Conservation (phyloP, 208 protist species). For the Wallacemonas collosoma region DNA sequence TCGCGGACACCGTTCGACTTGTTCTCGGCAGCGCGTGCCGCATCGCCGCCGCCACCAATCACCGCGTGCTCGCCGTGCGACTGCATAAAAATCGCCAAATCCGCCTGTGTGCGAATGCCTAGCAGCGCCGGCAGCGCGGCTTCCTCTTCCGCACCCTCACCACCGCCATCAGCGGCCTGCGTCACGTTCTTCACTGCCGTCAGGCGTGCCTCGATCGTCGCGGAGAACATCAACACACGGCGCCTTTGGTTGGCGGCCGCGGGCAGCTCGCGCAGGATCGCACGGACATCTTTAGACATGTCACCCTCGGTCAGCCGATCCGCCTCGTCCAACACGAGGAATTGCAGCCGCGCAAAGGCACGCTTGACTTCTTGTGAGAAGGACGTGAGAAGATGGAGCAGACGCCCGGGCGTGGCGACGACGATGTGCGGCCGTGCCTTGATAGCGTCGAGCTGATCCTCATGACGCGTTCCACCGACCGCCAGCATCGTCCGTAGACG, state of each 20-base stretch:
- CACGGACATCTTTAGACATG: slow-evolving; percentile 53
- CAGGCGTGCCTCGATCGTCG: slow-evolving; percentile 66
- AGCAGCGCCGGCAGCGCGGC: slow-evolving; percentile 39
- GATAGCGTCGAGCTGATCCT: slow-evolving; percentile 79
- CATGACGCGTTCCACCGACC: slow-evolving; percentile 77
- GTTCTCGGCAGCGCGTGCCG: neutral
- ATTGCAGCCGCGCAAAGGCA: slow-evolving; percentile 74
- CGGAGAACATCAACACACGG: slow-evolving; percentile 74
- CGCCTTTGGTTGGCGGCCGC: slow-evolving; percentile 34
- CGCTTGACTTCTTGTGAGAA: slow-evolving; percentile 52
- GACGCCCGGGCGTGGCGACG: slow-evolving; percentile 82
- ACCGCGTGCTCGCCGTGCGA: slow-evolving; percentile 15
- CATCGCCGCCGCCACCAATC: slow-evolving; percentile 20
- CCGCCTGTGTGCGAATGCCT: slow-evolving; percentile 31
- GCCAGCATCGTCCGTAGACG: slow-evolving; percentile 66
- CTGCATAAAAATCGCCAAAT: slow-evolving; percentile 35
- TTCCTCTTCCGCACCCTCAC: neutral
- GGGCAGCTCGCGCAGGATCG: slow-evolving; percentile 43
- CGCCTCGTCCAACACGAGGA: slow-evolving; percentile 88
- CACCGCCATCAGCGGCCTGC: neutral
- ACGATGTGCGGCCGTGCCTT: slow-evolving; percentile 76
- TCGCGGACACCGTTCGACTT: too few relatives aligned
- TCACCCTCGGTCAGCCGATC: slow-evolving; percentile 82
- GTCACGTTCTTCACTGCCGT: slow-evolving; percentile 25
- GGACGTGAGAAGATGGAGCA: slow-evolving; percentile 54